Conservation (phyloP, 1,139 yeast genomes). For the Blastobotrys ciferrii region DNA sequence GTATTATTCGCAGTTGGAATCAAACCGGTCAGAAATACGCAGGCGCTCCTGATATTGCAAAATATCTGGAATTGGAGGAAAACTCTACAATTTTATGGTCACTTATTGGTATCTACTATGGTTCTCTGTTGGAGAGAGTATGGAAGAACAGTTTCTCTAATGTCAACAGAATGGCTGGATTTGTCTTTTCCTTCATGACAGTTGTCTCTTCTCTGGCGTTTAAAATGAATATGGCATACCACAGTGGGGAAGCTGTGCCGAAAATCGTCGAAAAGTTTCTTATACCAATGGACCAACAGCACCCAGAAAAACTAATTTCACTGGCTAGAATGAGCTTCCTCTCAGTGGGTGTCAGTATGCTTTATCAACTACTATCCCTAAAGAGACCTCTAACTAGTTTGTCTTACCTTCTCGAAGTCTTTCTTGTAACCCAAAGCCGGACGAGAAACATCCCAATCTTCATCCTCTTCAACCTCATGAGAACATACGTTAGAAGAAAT, state of each 20-base stretch:
- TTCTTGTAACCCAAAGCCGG: conserved; percentile 70
- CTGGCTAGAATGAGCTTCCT: conserved; percentile 35
- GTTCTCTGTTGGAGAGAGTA: conserved; percentile 26
- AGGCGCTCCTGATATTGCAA: conserved; percentile 48
- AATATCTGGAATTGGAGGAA: conserved; percentile 26
- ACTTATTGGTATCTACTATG: conserved; percentile 46
- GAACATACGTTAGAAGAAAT: conserved; percentile 25
- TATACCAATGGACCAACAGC: conserved; percentile 18
- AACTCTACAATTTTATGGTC: conserved; percentile 47
- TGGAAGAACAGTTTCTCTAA: conserved; percentile 30
- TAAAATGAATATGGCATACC: conserved; percentile 55
- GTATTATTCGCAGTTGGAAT: conserved; percentile 81
- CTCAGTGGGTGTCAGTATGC: conserved; percentile 28
- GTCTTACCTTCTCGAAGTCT: conserved; percentile 47
- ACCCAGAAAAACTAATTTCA: conserved; percentile 26
- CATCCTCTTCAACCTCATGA: conserved; percentile 44
- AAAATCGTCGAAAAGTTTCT: conserved; percentile 36
- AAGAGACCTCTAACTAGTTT: conserved; percentile 44
- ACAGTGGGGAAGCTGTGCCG: conserved; percentile 56
- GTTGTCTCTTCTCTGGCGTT: conserved; percentile 49
- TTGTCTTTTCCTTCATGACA: conserved; percentile 45
- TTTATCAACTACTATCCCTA: conserved; percentile 29
- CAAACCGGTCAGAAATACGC: conserved; percentile 85
- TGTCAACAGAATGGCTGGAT: conserved; percentile 33
- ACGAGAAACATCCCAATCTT: conserved; percentile 70